phyloP scores from a whole-genome alignment of 2,329 filamentous ascomycete species.

The Xylaria sp. region DNA sequence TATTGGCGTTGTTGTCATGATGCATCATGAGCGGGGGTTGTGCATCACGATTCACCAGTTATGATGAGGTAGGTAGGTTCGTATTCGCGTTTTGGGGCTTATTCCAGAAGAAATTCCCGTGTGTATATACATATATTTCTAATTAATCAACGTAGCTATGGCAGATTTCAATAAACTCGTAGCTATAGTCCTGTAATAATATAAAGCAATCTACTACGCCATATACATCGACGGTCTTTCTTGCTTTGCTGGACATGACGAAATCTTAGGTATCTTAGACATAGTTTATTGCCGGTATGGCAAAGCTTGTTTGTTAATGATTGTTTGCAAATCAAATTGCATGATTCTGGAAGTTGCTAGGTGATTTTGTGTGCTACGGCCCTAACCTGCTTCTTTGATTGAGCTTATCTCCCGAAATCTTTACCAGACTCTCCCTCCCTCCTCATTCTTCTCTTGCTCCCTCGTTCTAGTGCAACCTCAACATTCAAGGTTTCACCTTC shows the following conservation, averaged over 20 bases:
- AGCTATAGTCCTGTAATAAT: too few relatives aligned
- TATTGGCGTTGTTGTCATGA: too few relatives aligned
- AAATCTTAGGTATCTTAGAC: background rate
- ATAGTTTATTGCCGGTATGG: too few relatives aligned
- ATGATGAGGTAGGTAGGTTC: background rate
- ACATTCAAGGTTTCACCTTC: background rate
- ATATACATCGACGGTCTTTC: background rate
- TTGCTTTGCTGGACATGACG: background rate
- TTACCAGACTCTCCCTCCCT: background rate
- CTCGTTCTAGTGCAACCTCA: background rate
- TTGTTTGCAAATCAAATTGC: too few relatives aligned
- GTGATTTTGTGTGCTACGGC: background rate
- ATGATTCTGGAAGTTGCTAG: background rate
- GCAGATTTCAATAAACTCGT: too few relatives aligned
- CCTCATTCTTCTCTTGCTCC: background rate
- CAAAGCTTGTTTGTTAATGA: too few relatives aligned
- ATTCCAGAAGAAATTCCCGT: too few relatives aligned
- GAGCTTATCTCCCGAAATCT: background rate
- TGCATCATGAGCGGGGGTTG: too few relatives aligned
- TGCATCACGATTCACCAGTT: too few relatives aligned
- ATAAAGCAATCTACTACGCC: background rate
- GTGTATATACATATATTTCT: too few relatives aligned
- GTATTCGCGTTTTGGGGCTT: too few relatives aligned
- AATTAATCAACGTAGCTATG: too few relatives aligned
- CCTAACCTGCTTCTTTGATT: background rate